Conservation (phyloP, 1,139 yeast species). For the Nakaseomyces nivariensis region DNA sequence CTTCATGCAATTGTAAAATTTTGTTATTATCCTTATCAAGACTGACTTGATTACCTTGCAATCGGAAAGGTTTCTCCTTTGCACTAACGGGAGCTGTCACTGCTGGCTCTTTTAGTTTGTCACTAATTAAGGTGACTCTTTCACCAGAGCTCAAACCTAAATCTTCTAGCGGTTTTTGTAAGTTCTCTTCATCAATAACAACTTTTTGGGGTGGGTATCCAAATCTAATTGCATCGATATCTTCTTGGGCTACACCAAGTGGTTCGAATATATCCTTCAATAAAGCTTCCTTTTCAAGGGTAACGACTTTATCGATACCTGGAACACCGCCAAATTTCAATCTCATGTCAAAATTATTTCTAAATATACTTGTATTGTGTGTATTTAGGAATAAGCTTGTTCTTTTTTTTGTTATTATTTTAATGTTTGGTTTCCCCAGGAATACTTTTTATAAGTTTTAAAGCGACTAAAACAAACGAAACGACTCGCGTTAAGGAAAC, state of each 20-base stretch:
- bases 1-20: slow-evolving; percentile 39
- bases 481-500: too few species aligned
- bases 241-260: slow-evolving; percentile 5
- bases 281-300: slow-evolving; percentile 20
- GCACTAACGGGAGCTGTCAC: background rate
- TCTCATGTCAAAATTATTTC: slow-evolving; percentile 18
- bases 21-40: slow-evolving; percentile 9
- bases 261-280: slow-evolving; percentile 15
- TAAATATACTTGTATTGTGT: background rate
- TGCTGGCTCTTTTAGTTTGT: background rate
- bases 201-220: slow-evolving; percentile 57
- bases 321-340: slow-evolving; percentile 18
- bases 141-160: slow-evolving; percentile 50
- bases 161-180: slow-evolving; percentile 25
- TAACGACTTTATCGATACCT: slow-evolving; percentile 16
- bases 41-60: slow-evolving; percentile 8
- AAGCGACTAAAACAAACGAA: too few species aligned
- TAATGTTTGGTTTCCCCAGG: too few species aligned
- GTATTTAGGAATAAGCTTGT: too few species aligned
- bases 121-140: slow-evolving; percentile 32
- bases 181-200: slow-evolving; percentile 20
- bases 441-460: too few species aligned
- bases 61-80: slow-evolving; percentile 4
- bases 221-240: slow-evolving; percentile 31
- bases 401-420: too few species aligned